Evolutionary conservation across 768 basidiomycete species (phyloP).

Genomic region (Panellus pusillus): DNA sequence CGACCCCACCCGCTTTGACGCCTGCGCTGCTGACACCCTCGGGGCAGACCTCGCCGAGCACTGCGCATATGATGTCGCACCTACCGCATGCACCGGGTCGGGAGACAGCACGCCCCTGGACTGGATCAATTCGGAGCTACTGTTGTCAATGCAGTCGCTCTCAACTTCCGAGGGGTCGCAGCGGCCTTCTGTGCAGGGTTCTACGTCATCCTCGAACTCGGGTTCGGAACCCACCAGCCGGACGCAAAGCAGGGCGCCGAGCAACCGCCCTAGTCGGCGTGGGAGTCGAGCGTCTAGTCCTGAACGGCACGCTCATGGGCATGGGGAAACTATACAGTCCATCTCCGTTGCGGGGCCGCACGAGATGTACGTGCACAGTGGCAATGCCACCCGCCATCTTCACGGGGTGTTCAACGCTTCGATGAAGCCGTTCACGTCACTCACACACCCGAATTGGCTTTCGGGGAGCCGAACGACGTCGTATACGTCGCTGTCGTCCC

Average conservation of each 20-base stretch:
- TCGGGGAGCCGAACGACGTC: constrained; percentile 35
- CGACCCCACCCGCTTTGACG: constrained; percentile 24
- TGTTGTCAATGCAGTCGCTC: constrained; percentile 54
- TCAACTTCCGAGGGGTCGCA: constrained; percentile 31
- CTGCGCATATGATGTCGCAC: constrained; percentile 38
- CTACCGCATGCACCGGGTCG: constrained; percentile 47
- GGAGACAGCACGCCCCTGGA: constrained; percentile 54
- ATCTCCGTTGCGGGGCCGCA: constrained; percentile 27
- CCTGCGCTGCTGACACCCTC: constrained; percentile 25
- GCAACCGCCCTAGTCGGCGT: constrained; percentile 32
- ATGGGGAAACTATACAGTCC: constrained; percentile 5
- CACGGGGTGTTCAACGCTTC: constrained; percentile 55
- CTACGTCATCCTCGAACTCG: constrained; percentile 10
- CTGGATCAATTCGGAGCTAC: constrained; percentile 84
- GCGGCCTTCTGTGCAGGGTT: constrained; percentile 15
- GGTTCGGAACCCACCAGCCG: constrained; percentile 28
- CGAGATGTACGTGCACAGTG: constrained; percentile 54
- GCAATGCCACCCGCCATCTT: constrained; percentile 50
- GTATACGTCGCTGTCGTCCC: constrained; percentile 22
- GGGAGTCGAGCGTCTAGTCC: constrained; percentile 59
- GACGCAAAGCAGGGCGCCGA: constrained; percentile 27
- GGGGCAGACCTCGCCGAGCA: constrained; percentile 41
- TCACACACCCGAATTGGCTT: constrained; percentile 44
- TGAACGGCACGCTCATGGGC: constrained; percentile 41
- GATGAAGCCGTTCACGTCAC: constrained; percentile 62